These are phyloP conservation scores for Cutaneotrichosporon sp. DNA, from an alignment of 1,284 basidiomycete species.

Conservation along the genomic window DNA sequence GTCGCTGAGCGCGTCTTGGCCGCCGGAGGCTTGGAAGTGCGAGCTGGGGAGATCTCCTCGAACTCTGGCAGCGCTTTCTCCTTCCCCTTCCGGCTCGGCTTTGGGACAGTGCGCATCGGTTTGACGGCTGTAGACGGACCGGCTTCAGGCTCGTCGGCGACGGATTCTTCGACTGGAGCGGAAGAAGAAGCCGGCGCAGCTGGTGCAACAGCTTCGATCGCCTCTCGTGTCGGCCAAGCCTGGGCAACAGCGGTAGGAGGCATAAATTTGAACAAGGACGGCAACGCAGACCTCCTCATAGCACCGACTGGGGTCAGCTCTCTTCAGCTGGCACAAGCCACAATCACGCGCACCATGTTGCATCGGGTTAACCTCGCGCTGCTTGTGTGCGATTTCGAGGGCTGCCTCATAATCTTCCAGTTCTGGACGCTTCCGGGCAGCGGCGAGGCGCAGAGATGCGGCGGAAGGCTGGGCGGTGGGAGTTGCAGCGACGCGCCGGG, in stretches of 20 bases:
- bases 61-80: slow-evolving; percentile 16
- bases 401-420: slow-evolving; percentile 8
- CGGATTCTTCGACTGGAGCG: not conserved
- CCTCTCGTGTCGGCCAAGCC: not conserved
- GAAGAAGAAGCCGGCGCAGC: not conserved
- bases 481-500: not conserved
- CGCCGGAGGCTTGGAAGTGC: not conserved
- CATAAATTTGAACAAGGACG: slow-evolving; percentile 20
- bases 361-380: not conserved
- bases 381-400: not conserved
- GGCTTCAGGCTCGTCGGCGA: not conserved
- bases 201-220: no score
- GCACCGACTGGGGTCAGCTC: slow-evolving; percentile 3
- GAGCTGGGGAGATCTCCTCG: no score
- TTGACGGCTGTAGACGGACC: not conserved
- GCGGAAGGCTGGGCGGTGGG: not conserved
- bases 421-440: slow-evolving; percentile 2
- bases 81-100: slow-evolving; percentile 24
- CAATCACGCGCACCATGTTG: not conserved
- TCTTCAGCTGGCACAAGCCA: no score
- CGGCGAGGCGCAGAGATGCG: not conserved
- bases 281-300: slow-evolving; percentile 13
- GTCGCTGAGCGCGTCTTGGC: not conserved
- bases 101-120: not conserved
- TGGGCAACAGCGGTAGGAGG: not conserved